These are phyloP conservation scores for Persicaria maculosa DNA, from an alignment of 148 eudicot genomes.

Conservation along the genomic window DNA sequence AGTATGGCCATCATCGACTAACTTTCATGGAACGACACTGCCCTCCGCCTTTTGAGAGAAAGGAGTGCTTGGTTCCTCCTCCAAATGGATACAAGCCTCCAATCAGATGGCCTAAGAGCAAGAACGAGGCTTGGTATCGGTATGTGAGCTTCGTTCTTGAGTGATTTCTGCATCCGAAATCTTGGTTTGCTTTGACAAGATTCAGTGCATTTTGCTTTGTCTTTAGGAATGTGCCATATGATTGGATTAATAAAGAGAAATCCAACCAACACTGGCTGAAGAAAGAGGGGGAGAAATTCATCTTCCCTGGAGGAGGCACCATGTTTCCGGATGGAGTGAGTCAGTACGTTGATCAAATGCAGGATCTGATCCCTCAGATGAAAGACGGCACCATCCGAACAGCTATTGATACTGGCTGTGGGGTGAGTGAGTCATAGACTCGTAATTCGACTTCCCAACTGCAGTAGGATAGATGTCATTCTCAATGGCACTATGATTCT, in stretches of 20 bases:
- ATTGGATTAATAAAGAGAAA: constrained; percentile 88
- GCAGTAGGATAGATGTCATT: neutral
- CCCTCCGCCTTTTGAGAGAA: constrained; percentile 70
- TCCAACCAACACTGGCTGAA: constrained; percentile 88
- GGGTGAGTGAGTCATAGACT: constrained; percentile 45
- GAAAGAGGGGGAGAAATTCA: constrained; percentile 92
- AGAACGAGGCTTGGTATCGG: constrained; percentile 95
- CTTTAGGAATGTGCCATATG: constrained; percentile 86
- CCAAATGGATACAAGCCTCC: constrained; percentile 89
- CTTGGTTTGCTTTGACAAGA: neutral
- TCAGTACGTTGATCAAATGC: constrained; percentile 75
- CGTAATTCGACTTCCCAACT: neutral
- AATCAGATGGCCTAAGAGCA: constrained; percentile 97
- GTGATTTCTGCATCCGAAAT: neutral
- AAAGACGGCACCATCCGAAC: constrained; percentile 89
- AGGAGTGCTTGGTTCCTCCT: constrained; percentile 88
- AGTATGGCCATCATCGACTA: constrained; percentile 61
- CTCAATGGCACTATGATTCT: too few species aligned
- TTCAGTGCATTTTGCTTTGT: constrained; percentile 10
- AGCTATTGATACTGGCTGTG: constrained; percentile 98
- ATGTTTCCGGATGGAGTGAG: constrained; percentile 90
- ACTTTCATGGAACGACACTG: constrained; percentile 88
- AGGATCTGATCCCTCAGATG: constrained; percentile 74
- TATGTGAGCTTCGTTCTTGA: constrained; percentile 17
- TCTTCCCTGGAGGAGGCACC: constrained; percentile 97